Percentiles rank a stretch among this genome's conserved stretches.
phyloP scores from a whole-genome alignment of 345 rosid species.

The Litchi chinensis region DNA sequence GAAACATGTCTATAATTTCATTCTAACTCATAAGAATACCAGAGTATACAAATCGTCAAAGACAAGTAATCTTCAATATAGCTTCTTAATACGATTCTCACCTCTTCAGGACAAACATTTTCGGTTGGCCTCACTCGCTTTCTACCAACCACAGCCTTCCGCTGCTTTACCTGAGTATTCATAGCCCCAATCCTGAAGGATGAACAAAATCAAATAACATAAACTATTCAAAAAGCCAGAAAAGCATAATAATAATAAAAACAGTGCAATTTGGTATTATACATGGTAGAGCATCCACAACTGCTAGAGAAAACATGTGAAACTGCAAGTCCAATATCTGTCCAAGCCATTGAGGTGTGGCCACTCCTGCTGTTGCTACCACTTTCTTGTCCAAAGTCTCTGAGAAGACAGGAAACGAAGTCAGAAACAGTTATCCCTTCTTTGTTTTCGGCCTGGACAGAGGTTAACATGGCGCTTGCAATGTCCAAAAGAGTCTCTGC shows the following conservation, averaged over 20 bases:
- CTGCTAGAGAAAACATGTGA: conserved; percentile 26
- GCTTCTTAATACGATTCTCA: conserved; percentile 14
- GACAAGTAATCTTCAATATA: background rate
- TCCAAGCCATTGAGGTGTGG: conserved; percentile 30
- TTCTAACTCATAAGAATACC: background rate
- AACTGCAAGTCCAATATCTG: conserved; percentile 36
- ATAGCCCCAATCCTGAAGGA: conserved; percentile 47
- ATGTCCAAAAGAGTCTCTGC: conserved; percentile 46
- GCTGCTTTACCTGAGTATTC: conserved; percentile 27
- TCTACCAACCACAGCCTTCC: conserved; percentile 23
- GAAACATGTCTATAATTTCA: background rate
- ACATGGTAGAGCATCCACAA: conserved; percentile 43
- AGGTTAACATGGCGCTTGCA: conserved; percentile 26
- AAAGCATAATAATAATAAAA: background rate
- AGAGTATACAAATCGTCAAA: background rate
- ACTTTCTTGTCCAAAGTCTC: conserved; percentile 26
- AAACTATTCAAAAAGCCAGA: background rate
- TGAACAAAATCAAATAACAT: background rate
- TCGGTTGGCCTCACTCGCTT: conserved; percentile 14
- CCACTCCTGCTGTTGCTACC: conserved; percentile 13
- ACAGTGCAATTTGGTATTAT: conserved; percentile 18
- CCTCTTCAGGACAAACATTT: conserved; percentile 32
- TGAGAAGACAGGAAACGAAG: conserved; percentile 31
- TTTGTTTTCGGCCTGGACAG: conserved; percentile 32
- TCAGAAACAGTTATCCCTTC: conserved; percentile 38